Base-by-base conservation (phyloP, 805 yeast species). In the Starmerella tilneyi region DNA sequence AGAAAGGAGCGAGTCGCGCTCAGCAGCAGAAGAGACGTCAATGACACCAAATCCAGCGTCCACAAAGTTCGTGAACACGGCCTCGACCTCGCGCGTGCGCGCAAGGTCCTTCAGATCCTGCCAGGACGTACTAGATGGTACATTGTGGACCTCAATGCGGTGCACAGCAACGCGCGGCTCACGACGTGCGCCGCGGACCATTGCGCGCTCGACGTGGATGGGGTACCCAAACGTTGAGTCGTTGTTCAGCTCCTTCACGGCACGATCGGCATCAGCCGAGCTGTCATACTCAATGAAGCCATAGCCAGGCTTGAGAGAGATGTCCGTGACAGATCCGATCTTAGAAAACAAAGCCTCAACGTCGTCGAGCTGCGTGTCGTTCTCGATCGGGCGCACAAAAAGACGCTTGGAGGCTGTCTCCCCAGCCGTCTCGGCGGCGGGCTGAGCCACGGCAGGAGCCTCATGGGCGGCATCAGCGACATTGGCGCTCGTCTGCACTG, bases 11-110 rank as follows among this genome's bases (percentile, higher is more conserved):
- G 78, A 66, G 9, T 88, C 79, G 9, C 97, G 86, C 61, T 92
- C 98, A 47, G 84, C 94, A 19, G 94, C 78, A 27, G 89, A 79
- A 30, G 94, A 82, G 63, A 92, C 92, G 63, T 92, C 94, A 4
- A 97, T 97, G 70, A 92, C 51, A 45, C 66, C 70, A 21, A 46
- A 41, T 22, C 41, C 47, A 34, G 60, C 56, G 34, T 65, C 64
- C 38, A 63, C 68, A 21, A 65, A 63, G 45, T 63, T 64, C 21
- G 70, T 59, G 55, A 54, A 66, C 20, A 56, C 54, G 16, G 65
- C 63, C 41, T 62, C 65, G 34, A 66, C 66, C 37, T 60, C 66
- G 37, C 63, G 81, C 50, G 81, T 86, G 62, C 94, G 75, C 54
- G 85, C 86, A 45, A 64, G 62, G 50, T 66, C 70, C 58, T 66